Conservation (phyloP, 1,284 basidiomycete species). For the Tilletia indica region DNA sequence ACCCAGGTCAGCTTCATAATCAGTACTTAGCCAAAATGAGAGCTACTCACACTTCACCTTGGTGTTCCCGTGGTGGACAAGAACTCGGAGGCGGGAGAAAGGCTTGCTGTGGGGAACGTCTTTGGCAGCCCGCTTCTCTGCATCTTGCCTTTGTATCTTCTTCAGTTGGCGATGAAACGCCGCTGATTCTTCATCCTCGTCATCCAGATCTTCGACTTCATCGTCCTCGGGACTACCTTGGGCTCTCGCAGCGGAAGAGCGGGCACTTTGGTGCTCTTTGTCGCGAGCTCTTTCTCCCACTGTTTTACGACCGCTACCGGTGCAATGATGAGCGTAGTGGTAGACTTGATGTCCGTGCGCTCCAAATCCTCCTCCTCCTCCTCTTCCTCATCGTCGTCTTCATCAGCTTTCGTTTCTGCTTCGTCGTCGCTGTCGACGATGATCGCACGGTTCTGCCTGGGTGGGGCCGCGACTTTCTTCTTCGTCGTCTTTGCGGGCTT, state of each 20-base stretch:
- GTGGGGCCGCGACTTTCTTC: background rate
- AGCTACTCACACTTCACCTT: constrained; percentile 30
- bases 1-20: background rate
- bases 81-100: constrained; percentile 35
- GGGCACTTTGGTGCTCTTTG: constrained; percentile 64
- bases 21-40: background rate
- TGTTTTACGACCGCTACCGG: constrained; percentile 75
- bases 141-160: background rate
- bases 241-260: constrained; percentile 25
- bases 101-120: constrained; percentile 11
- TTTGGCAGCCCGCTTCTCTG: background rate
- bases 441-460: background rate
- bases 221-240: background rate
- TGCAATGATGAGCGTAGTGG: constrained; percentile 51
- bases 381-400: constrained; percentile 16
- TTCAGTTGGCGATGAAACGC: background rate
- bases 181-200: background rate
- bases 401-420: background rate
- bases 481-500: background rate
- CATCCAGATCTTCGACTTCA: background rate
- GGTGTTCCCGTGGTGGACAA: constrained; percentile 48
- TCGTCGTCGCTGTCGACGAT: constrained; percentile 15
- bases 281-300: constrained; percentile 82
- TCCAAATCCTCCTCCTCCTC: constrained; percentile 19
- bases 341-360: constrained; percentile 27